Evolutionary conservation across 1,284 basidiomycete species (phyloP), one percentile per base, ranked within the genome.

Genomic region (Fereydounia khargensis): DNA sequence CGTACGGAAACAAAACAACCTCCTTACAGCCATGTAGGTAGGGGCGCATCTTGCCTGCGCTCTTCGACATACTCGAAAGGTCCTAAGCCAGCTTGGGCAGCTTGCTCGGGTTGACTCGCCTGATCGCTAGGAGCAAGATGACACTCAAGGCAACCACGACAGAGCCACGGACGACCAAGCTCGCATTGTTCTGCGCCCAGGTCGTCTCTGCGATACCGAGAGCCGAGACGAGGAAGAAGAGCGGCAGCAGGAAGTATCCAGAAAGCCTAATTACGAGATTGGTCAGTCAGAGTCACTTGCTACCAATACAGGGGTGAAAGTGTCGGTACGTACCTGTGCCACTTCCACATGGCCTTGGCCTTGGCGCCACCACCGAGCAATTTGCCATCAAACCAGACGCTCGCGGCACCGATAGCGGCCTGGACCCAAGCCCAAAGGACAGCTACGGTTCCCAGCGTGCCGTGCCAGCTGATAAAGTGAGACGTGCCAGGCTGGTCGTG

Each of bases 391-490:
- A 37, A 56, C 62, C 63, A 66, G 11, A 66, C 56, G n/a, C 55
- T 60, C 2, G 60, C 60, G 1, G 60, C 66, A 1, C 68, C 68
- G 4, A 66, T 8, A 0, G 58, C 60, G 3, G 61, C 66, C 31
- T 70, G 68, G 4, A 59, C 4, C 65, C 65, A 70, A 3, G 64
- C 53, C 6, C 42, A 51, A 0, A 25, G 36, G 17, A 68, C 52
- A 7, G 45, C 43, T 7, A 34, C 32, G 1, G 56, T 48, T 6
- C 68, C 68, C 2, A 70, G 25, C 0, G 47, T 65, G 1, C 68
- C 68, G 34, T 70, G 68, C 43, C 61, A 70, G 10, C 41, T 47
- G 20, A 68, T 61, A 23, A 60, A 68, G 35, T 70, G 68, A 7
- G 32, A 17, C 2, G 57, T 28, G 19, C 25, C 32, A 6, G 60